These are phyloP conservation scores for Harringtonia lauricola DNA, from an alignment of 2,329 filamentous ascomycete species.

Conservation along the genomic window DNA sequence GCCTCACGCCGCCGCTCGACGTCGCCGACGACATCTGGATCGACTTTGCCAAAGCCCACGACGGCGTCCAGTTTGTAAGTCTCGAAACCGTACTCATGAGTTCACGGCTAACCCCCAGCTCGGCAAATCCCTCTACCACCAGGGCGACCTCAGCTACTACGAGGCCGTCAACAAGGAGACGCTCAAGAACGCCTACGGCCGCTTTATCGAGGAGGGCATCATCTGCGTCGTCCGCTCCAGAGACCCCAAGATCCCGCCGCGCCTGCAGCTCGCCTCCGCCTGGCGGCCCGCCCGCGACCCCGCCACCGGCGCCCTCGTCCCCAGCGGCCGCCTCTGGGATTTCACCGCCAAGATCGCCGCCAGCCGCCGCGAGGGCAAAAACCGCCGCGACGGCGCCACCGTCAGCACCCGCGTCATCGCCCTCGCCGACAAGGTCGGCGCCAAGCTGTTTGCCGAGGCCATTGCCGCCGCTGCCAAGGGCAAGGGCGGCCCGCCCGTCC, in stretches of 20 bases:
- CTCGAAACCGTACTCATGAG: neutral
- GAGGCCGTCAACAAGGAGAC: slow-evolving; percentile 98
- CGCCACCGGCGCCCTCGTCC: slow-evolving; percentile 46
- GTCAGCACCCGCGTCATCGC: slow-evolving; percentile 72
- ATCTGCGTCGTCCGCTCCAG: slow-evolving; percentile 62
- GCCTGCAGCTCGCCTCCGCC: slow-evolving; percentile 58
- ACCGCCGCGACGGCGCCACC: slow-evolving; percentile 82
- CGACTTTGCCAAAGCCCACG: slow-evolving; percentile 64
- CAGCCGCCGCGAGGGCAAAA: slow-evolving; percentile 84
- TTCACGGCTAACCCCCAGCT: slow-evolving; percentile 36
- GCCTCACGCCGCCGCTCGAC: slow-evolving; percentile 60
- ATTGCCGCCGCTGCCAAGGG: slow-evolving; percentile 24
- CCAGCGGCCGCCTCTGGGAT: slow-evolving; percentile 74
- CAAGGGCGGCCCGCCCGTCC: slow-evolving; percentile 24
- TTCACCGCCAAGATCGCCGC: slow-evolving; percentile 83
- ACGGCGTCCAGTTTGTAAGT: slow-evolving; percentile 66
- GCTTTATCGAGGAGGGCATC: slow-evolving; percentile 87
- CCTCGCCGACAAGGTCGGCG: slow-evolving; percentile 65
- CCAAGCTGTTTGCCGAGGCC: slow-evolving; percentile 53
- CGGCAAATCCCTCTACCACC: slow-evolving; percentile 93
- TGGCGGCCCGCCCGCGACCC: slow-evolving; percentile 64
- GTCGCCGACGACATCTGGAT: slow-evolving; percentile 64
- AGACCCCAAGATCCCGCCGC: slow-evolving; percentile 46
- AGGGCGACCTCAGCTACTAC: slow-evolving; percentile 93
- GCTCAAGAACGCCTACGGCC: slow-evolving; percentile 80